Conservation (phyloP, 2,329 filamentous ascomycete genomes). For the Cordyceps militaris region DNA sequence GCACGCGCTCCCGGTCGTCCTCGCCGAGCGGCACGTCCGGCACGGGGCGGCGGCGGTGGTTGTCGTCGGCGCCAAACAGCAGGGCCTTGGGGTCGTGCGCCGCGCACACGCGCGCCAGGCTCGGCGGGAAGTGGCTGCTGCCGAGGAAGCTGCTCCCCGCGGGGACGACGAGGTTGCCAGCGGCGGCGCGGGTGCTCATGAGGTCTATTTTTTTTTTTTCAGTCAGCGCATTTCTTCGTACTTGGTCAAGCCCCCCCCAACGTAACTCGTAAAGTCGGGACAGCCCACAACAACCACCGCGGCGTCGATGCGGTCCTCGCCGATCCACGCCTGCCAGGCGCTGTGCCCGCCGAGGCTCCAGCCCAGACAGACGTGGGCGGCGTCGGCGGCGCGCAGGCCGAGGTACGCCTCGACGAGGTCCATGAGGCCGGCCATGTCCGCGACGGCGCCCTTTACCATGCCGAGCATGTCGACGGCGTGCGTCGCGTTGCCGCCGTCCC, state of each 20-base stretch:
- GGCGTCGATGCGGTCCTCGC: conserved; percentile 70
- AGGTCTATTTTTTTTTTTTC: conserved; percentile 37
- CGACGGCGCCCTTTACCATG: conserved; percentile 62
- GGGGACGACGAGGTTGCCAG: conserved; percentile 46
- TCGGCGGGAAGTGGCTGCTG: conserved; percentile 66
- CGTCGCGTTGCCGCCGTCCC: conserved; percentile 68
- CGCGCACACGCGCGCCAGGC: conserved; percentile 56
- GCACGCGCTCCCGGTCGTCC: conserved; percentile 37
- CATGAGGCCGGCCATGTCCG: conserved; percentile 70
- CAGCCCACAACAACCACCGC: conserved; percentile 80
- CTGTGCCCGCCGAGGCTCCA: conserved; percentile 83
- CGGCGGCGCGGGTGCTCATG: conserved; percentile 69
- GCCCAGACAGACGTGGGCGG: conserved; percentile 69
- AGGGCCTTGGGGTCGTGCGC: conserved; percentile 69
- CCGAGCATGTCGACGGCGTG: conserved; percentile 93
- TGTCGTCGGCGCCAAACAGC: conserved; percentile 49
- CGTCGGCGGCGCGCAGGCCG: conserved; percentile 42
- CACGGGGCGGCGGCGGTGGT: conserved; percentile 25
- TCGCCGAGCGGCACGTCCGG: conserved; percentile 25
- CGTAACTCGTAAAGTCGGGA: conserved; percentile 68
- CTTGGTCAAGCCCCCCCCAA: too few species aligned
- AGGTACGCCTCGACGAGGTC: conserved; percentile 72
- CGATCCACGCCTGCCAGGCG: conserved; percentile 75
- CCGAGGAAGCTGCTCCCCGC: conserved; percentile 63
- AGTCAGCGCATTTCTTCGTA: not conserved